Conservation (phyloP, 2,329 filamentous ascomycete species). For the Bipolaris cookei region DNA sequence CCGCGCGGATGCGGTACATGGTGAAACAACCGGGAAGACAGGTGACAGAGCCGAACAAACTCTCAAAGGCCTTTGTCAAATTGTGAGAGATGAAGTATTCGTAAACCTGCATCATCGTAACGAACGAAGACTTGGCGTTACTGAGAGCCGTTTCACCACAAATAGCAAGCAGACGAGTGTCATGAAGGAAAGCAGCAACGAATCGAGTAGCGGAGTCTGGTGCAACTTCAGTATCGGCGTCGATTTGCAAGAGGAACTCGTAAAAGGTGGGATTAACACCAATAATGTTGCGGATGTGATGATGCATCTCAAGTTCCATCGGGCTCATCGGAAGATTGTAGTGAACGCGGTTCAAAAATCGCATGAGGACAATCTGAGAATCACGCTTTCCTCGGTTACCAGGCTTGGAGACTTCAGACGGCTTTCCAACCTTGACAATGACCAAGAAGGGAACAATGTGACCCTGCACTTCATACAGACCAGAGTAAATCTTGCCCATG, state of each 20-base stretch:
- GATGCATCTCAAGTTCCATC: constrained; percentile 96
- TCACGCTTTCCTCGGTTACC: constrained; percentile 99
- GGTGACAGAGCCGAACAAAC: constrained; percentile 94
- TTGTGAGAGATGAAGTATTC: constrained; percentile 99
- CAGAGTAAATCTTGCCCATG: constrained; percentile 98
- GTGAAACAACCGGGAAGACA: constrained; percentile 98
- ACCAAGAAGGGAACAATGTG: constrained; percentile 98
- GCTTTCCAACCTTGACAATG: constrained; percentile 91
- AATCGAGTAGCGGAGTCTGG: constrained; percentile 89
- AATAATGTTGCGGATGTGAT: constrained; percentile 98
- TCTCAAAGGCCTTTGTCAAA: constrained; percentile 94
- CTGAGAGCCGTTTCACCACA: constrained; percentile 94
- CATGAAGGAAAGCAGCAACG: constrained; percentile 86
- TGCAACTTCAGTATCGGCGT: constrained; percentile 94
- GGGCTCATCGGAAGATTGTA: constrained; percentile 97
- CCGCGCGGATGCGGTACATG: constrained; percentile 96
- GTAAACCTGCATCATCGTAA: constrained; percentile 99
- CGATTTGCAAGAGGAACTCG: constrained; percentile 94
- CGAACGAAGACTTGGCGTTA: constrained; percentile 90
- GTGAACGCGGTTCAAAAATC: constrained; percentile 98
- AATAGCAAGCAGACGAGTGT: constrained; percentile 89
- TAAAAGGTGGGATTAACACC: constrained; percentile 98
- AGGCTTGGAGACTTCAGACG: constrained; percentile 72
- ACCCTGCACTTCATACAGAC: constrained; percentile 95
- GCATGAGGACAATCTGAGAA: constrained; percentile 98